Conservation (phyloP, 257 asterid genomes). For the Scutellaria galericulata region DNA sequence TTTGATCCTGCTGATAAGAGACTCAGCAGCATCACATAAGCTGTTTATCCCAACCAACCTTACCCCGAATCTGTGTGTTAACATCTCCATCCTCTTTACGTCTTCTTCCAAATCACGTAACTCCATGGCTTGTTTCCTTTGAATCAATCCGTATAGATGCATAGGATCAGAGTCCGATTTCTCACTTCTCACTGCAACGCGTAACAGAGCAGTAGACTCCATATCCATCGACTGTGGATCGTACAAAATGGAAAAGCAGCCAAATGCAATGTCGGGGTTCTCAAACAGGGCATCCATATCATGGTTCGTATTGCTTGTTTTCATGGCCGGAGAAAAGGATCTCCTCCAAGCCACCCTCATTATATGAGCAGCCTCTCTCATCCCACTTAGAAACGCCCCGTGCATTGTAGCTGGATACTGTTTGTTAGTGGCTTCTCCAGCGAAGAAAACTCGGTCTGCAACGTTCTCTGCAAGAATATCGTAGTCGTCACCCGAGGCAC, state of each 20-base stretch:
- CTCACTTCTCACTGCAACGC: constrained; percentile 54
- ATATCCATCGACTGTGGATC: constrained; percentile 61
- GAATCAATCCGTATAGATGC: constrained; percentile 63
- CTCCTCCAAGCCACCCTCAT: constrained; percentile 67
- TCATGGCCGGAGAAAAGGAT: constrained; percentile 40
- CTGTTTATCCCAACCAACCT: constrained; percentile 65
- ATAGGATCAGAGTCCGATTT: constrained; percentile 39
- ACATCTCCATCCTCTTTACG: constrained; percentile 59
- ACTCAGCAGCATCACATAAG: constrained; percentile 55
- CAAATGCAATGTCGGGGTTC: constrained; percentile 70
- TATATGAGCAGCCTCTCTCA: constrained; percentile 98
- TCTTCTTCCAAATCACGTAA: constrained; percentile 66
- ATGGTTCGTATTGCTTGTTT: constrained; percentile 32
- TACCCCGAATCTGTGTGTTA: constrained; percentile 53
- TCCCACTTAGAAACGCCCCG: constrained; percentile 95
- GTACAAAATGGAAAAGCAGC: constrained; percentile 62
- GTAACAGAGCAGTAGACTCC: constrained; percentile 62
- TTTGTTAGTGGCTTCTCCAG: constrained; percentile 98
- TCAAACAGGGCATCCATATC: constrained; percentile 61
- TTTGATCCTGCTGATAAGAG: constrained; percentile 61
- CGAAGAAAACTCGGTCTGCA: constrained; percentile 82
- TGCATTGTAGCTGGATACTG: constrained; percentile 99
- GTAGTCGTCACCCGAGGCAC: constrained; percentile 96
- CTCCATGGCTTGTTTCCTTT: constrained; percentile 65
- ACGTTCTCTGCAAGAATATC: constrained; percentile 91